Percentiles rank a stretch among this genome's conserved stretches.
Evolutionary conservation across 345 rosid genomes (phyloP).

Genomic region (Streptanthus diversifolius): DNA sequence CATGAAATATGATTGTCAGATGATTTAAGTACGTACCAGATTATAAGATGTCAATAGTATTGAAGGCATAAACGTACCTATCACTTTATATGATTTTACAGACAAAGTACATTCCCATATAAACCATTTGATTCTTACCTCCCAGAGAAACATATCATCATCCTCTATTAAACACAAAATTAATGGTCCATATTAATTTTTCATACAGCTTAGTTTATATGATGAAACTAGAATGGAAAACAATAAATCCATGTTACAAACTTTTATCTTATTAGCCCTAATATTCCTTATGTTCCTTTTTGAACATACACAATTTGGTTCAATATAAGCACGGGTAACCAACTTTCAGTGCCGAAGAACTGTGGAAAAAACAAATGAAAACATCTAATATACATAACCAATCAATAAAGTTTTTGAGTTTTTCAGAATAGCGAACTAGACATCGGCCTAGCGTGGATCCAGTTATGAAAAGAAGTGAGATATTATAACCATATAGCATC

Average conservation of each 20-base stretch:
- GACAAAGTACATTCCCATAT: not conserved
- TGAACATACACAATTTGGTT: no score
- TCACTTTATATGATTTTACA: not conserved
- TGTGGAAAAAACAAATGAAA: no score
- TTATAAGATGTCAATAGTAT: not conserved
- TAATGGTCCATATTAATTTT: not conserved
- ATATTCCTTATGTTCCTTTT: not conserved
- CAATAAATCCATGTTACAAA: not conserved
- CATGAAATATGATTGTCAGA: constrained; percentile 1
- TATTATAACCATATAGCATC: not conserved
- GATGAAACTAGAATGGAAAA: not conserved
- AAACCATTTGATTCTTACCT: not conserved
- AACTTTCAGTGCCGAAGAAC: no score
- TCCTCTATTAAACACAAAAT: not conserved
- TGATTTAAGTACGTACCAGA: not conserved
- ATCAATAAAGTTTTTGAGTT: no score
- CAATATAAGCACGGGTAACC: no score
- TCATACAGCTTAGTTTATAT: not conserved
- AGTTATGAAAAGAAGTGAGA: not conserved
- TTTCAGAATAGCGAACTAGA: not conserved
- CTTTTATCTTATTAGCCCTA: not conserved
- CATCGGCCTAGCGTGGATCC: not conserved
- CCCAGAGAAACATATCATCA: not conserved
- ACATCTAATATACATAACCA: no score
- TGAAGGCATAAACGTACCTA: not conserved